Percentiles rank a stretch among this genome's conserved stretches.
Evolutionary conservation across 2,329 filamentous ascomycete genomes (phyloP).

Genomic region (Epicoccum nigrum): DNA sequence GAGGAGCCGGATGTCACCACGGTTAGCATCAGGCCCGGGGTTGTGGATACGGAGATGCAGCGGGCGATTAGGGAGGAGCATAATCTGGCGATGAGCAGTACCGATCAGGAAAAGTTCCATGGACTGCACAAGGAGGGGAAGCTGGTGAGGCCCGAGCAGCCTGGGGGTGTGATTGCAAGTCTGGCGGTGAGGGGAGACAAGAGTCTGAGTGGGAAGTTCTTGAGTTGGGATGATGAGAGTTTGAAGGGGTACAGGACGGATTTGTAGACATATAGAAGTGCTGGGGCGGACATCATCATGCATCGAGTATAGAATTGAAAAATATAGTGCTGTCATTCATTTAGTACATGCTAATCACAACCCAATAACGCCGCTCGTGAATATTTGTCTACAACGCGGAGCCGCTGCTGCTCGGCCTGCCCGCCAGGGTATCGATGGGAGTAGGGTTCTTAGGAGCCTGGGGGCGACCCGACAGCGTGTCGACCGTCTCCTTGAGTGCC

Average conservation of each 20-base stretch:
- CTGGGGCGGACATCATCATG: too few species aligned
- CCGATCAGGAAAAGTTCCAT: constrained; percentile 69
- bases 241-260: constrained; percentile 36
- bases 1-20: constrained; percentile 80
- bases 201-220: constrained; percentile 76
- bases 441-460: constrained; percentile 25
- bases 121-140: constrained; percentile 72
- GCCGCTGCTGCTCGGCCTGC: constrained; percentile 23
- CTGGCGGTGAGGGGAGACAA: constrained; percentile 68
- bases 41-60: constrained; percentile 91
- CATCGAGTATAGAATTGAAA: too few species aligned
- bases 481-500: constrained; percentile 77
- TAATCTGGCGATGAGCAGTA: constrained; percentile 62
- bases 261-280: too few species aligned
- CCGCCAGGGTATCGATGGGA: constrained; percentile 29
- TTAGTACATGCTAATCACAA: constrained; percentile 1
- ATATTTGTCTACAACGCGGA: background rate
- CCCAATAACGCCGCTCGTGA: background rate
- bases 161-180: constrained; percentile 83
- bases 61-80: constrained; percentile 77
- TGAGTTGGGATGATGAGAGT: constrained; percentile 55
- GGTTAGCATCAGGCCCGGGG: constrained; percentile 76
- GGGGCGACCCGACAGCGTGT: constrained; percentile 73
- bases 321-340: background rate
- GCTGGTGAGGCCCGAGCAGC: constrained; percentile 80